Base-by-base conservation (phyloP, 1,139 yeast species). In the Yamadazyma blattariae region DNA sequence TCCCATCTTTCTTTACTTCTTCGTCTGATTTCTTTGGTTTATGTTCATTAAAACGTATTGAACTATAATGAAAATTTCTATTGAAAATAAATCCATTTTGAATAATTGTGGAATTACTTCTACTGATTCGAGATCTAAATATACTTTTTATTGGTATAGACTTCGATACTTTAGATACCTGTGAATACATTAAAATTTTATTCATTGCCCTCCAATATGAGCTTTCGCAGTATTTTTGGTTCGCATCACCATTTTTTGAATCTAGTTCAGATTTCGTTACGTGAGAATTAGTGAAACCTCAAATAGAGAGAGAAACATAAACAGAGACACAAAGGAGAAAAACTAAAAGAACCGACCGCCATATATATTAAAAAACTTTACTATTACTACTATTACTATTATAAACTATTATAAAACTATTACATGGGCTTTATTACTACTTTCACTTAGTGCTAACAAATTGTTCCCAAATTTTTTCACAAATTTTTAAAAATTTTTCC, bases 401-500 rank as follows among this genome's bases (percentile, higher is more conserved):
- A n/a, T n/a, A n/a, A n/a, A n/a, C n/a, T n/a, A n/a, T n/a, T n/a
- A n/a, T n/a, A n/a, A n/a, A n/a, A 21, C 17, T 21, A 20, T 45
- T 25, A 19, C 15, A 30, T 24, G n/a, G n/a, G n/a, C n/a, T n/a
- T n/a, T n/a, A n/a, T n/a, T n/a, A n/a, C n/a, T n/a, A n/a, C n/a
- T n/a, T n/a, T n/a, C 24, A 30, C 10, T 16, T 25, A 13, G 44
- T 39, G 28, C 45, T 45, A 7, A 54, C 46, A 44, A 65, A 71
- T 48, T 72, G 71, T 40, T 75, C 77, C 81, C 81, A 77, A 23
- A 77, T 71, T 17, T 74, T 71, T 38, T 67, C 75, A 52, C 81
- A 76, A 26, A 74, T 65, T 44, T 68, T 70, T 45, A 74, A 46
- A 46, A 77, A 77, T 47, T 73, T 68, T 38, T 64, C 61, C 48